These are phyloP conservation scores for Xylaria venustula DNA, from an alignment of 495 filamentous ascomycete species.

Conservation along the genomic window DNA sequence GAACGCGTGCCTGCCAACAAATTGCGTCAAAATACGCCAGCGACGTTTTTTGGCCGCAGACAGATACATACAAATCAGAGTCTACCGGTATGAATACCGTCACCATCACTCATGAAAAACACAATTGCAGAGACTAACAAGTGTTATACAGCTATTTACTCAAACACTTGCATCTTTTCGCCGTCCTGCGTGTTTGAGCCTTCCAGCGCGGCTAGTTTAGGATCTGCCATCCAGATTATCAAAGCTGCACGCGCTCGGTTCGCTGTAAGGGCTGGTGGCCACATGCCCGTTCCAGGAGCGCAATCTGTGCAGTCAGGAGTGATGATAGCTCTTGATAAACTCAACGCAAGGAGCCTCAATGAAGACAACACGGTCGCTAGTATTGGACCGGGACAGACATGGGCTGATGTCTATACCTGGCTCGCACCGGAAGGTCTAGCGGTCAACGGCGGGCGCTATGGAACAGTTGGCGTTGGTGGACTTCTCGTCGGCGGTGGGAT, in stretches of 20 bases:
- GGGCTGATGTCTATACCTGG: conserved; percentile 30
- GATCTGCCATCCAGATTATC: neutral
- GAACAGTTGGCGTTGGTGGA: conserved; percentile 32
- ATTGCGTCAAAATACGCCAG: neutral
- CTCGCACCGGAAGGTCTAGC: conserved; percentile 27
- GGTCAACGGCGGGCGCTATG: conserved; percentile 29
- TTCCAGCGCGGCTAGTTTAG: neutral
- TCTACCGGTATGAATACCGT: neutral
- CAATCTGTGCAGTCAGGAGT: conserved; percentile 27
- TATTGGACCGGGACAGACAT: conserved; percentile 27
- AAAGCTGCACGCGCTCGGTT: neutral
- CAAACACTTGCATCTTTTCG: neutral
- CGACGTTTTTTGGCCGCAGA: neutral
- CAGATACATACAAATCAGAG: neutral
- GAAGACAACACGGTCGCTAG: conserved; percentile 13
- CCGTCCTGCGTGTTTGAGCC: neutral
- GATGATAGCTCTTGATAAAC: conserved; percentile 30
- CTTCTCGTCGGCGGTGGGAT: conserved; percentile 42
- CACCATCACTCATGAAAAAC: neutral
- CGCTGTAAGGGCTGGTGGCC: neutral
- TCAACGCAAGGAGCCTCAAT: conserved; percentile 9
- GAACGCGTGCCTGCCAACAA: neutral
- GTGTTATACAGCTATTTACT: neutral
- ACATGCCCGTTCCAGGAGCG: neutral
- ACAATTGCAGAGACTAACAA: neutral